A percentile compares a stretch with the other conserved stretches of the same genome.
phyloP scores from a whole-genome alignment of 1,139 yeast species.

The Geotrichum carabidarum region DNA sequence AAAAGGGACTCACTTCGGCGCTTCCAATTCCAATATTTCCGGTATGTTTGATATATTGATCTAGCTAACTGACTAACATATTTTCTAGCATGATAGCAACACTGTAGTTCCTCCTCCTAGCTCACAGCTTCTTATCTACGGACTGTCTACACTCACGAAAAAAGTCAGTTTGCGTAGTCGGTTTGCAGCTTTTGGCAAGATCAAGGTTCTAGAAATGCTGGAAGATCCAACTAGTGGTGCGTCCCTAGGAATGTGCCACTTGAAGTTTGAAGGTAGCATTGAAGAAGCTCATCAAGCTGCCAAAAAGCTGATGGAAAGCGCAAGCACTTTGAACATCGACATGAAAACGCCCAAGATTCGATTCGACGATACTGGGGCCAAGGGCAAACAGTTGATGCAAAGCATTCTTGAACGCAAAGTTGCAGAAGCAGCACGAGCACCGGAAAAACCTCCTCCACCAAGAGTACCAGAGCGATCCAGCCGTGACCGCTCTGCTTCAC shows the following conservation, averaged over 20 bases:
- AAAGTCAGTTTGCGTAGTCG: constrained; percentile 47
- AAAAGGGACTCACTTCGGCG: constrained; percentile 35
- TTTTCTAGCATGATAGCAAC: constrained; percentile 47
- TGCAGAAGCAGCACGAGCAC: constrained; percentile 19
- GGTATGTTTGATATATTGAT: constrained; percentile 5
- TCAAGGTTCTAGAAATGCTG: constrained; percentile 53
- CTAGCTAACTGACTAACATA: not conserved
- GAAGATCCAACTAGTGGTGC: constrained; percentile 75
- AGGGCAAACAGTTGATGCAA: constrained; percentile 29
- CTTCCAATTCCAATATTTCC: constrained; percentile 50
- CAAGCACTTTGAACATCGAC: constrained; percentile 36
- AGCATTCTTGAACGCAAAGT: constrained; percentile 22
- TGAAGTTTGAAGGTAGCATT: constrained; percentile 53
- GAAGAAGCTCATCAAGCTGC: constrained; percentile 49
- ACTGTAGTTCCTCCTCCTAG: constrained; percentile 76
- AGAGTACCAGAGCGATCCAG: not conserved
- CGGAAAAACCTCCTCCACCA: not conserved
- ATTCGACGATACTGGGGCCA: constrained; percentile 35
- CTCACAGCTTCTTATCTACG: constrained; percentile 65
- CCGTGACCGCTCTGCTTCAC: constrained; percentile 6
- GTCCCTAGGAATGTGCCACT: constrained; percentile 68
- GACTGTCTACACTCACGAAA: constrained; percentile 49
- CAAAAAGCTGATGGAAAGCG: constrained; percentile 39
- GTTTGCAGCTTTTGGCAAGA: constrained; percentile 58
- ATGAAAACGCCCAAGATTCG: constrained; percentile 32